These are phyloP conservation scores for Lachnellula cervina DNA, from an alignment of 2,329 filamentous ascomycete species.

Conservation along the genomic window DNA sequence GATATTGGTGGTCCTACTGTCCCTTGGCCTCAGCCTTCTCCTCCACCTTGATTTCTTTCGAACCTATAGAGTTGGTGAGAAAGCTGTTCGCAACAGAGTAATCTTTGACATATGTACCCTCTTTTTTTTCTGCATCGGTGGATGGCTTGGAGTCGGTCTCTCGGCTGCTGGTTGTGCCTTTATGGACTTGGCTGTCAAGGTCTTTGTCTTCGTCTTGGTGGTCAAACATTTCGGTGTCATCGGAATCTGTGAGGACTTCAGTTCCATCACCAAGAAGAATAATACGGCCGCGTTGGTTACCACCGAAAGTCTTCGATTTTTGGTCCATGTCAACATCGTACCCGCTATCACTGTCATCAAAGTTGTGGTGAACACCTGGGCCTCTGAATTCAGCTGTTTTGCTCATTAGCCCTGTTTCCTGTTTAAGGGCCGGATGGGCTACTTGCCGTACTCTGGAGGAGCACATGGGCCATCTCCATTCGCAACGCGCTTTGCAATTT, in stretches of 20 bases:
- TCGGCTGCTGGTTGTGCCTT: conserved; percentile 39
- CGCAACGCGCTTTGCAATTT: conserved; percentile 87
- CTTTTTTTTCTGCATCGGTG: conserved; percentile 12
- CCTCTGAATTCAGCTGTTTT: conserved; percentile 75
- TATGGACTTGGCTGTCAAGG: conserved; percentile 75
- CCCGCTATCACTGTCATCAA: conserved; percentile 72
- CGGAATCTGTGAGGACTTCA: conserved; percentile 81
- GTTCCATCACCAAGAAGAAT: conserved; percentile 95
- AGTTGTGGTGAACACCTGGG: conserved; percentile 75
- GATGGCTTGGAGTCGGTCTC: conserved; percentile 1
- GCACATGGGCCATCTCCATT: conserved; percentile 97
- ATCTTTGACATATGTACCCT: conserved; percentile 20
- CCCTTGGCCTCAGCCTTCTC: conserved; percentile 11
- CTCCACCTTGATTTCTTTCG: conserved; percentile 11
- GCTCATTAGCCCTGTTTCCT: conserved; percentile 23
- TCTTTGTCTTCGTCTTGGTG: conserved; percentile 82
- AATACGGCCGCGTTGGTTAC: conserved; percentile 73
- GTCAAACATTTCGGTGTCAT: conserved; percentile 93
- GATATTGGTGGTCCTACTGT: conserved; percentile 9
- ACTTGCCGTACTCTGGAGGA: conserved; percentile 94
- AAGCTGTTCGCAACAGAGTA: conserved; percentile 18
- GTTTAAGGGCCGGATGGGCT: conserved; percentile 13
- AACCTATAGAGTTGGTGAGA: conserved; percentile 11
- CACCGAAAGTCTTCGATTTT: conserved; percentile 58
- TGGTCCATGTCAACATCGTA: conserved; percentile 72